phyloP scores from a whole-genome alignment of 352 stramenopile species.

The Phytophthora pisi region DNA sequence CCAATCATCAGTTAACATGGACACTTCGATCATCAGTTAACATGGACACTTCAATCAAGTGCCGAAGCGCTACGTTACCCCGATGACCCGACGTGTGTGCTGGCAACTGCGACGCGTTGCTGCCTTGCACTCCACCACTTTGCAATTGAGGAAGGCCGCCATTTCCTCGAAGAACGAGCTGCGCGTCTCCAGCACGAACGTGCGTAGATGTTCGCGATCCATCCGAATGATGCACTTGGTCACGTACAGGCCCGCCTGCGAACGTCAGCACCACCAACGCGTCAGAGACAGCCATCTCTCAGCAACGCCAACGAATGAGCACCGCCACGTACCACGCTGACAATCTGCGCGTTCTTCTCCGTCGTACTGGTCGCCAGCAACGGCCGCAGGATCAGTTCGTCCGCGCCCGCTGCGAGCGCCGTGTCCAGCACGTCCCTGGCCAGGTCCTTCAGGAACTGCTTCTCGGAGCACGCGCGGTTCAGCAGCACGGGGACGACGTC shows the following conservation, averaged over 20 bases:
- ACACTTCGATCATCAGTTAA: neutral
- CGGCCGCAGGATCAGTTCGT: slow-evolving; percentile 41
- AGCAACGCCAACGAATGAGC: neutral
- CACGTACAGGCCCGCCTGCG: slow-evolving; percentile 52
- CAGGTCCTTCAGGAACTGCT: slow-evolving; percentile 77
- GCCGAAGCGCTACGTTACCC: slow-evolving; percentile 35
- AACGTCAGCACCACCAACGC: neutral
- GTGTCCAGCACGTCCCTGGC: slow-evolving; percentile 58
- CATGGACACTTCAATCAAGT: neutral
- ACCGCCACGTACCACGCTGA: slow-evolving; percentile 46
- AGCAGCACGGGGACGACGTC: slow-evolving; percentile 58
- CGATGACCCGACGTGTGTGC: slow-evolving; percentile 49
- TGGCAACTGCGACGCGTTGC: slow-evolving; percentile 59
- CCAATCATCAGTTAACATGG: neutral
- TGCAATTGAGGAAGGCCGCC: slow-evolving; percentile 64
- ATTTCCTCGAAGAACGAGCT: slow-evolving; percentile 61
- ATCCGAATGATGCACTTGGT: slow-evolving; percentile 60
- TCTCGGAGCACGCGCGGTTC: slow-evolving; percentile 62
- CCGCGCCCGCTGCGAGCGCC: slow-evolving; percentile 27
- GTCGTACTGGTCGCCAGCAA: slow-evolving; percentile 36
- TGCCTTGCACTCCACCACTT: slow-evolving; percentile 73
- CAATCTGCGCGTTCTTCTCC: slow-evolving; percentile 58
- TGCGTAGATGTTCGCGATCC: slow-evolving; percentile 42
- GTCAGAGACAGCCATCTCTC: neutral
- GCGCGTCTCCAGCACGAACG: slow-evolving; percentile 51